Base-by-base conservation (phyloP, 1,284 basidiomycete genomes). In the Inonotus obliquus region DNA sequence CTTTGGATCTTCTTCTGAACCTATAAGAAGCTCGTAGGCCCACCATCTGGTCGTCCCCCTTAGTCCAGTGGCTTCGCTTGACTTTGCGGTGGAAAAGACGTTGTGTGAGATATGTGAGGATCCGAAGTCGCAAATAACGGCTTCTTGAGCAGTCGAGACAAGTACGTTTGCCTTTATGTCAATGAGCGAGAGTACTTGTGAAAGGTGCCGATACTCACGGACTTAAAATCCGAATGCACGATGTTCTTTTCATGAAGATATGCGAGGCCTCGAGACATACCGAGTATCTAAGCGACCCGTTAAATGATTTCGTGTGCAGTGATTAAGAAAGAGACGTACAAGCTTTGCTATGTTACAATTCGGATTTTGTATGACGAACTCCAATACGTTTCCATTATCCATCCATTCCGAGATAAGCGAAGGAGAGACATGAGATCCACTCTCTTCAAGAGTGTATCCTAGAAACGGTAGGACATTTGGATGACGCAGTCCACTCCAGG, bases 401-500 rank as follows among this genome's bases (percentile, higher is more conserved):
- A 55, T 55, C 38, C 54, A 55, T 41, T 39, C 37, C 19, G 54
- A 55, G n/a, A 55, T 37, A 10, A 55, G 54, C 10, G 25, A 41
- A 11, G 54, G 54, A 27, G 29, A 9, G 13, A n/a, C 35, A 4
- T 9, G n/a, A n/a, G 25, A 9, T 27, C n/a, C 51, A 32, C 9
- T 32, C 6, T 52, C 45, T 1, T 47, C 47, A 13, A 60, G 11
- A 1, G 56, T 32, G 10, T 49, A 29, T 14, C 48, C 23, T 25
- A 49, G 25, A 9, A 49, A 7, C 27, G 25, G 48, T 1, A 49
- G 48, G 48, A 29, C 48, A 25, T 49, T 49, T 7, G 19, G 9
- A 49, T 49, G 25, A 1, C 25, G 21, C 23, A 29, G 48, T 17
- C 25, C 35, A 14, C 49, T 44, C 62, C 62, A 63, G 5, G 59